A percentile compares a stretch with the other conserved stretches of the same genome.
These are phyloP conservation scores for Fusarium paranaense DNA, from an alignment of 2,329 filamentous ascomycete genomes.

Conservation along the genomic window DNA sequence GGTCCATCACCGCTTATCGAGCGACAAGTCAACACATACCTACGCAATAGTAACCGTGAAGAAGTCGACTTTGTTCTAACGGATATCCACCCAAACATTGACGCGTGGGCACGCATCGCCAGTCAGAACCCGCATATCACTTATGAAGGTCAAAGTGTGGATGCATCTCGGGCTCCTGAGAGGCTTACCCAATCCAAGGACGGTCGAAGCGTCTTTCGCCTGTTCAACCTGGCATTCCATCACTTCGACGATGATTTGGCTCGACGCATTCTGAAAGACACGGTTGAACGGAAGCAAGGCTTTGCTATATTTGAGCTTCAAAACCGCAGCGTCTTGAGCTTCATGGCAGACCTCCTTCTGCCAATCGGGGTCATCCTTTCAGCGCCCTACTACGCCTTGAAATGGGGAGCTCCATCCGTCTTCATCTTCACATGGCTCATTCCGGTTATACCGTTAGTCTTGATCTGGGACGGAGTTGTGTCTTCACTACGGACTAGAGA, in stretches of 20 bases:
- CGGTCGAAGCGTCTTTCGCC: background rate
- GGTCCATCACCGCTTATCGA: background rate
- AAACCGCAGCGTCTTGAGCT: background rate
- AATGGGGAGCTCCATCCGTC: background rate
- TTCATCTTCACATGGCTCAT: background rate
- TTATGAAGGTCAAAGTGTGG: background rate
- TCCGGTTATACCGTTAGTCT: background rate
- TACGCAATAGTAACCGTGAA: background rate
- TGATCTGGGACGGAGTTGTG: background rate
- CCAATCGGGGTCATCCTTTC: background rate
- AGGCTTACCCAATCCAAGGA: background rate
- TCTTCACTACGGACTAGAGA: background rate
- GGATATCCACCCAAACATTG: background rate
- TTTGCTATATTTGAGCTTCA: background rate
- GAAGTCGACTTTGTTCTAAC: background rate
- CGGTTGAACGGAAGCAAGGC: background rate
- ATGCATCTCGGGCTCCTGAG: background rate
- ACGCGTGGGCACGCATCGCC: background rate
- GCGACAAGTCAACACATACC: background rate
- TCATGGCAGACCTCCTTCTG: background rate
- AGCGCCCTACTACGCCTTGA: background rate
- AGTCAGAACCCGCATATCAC: background rate
- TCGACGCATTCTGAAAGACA: background rate
- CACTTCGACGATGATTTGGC: background rate
- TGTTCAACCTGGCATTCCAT: background rate